Evolutionary conservation across 352 stramenopile genomes (phyloP).

Genomic region (Phytopythium mirpurense): DNA sequence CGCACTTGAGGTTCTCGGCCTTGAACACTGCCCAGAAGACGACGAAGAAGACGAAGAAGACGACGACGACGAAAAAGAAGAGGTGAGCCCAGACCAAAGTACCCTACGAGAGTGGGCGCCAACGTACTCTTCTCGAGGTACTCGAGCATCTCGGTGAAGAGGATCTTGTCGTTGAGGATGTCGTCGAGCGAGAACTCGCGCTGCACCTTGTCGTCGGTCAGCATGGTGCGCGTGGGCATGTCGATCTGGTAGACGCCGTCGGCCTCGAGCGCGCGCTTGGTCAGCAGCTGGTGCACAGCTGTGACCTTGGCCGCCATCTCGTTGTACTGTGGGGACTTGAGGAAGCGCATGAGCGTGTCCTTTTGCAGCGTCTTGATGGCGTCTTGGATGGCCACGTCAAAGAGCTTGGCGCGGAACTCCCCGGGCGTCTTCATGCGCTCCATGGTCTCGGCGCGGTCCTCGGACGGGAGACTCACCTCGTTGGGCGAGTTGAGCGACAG

Average conservation of each 20-base stretch:
- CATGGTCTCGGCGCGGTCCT: slow-evolving; percentile 76
- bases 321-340: slow-evolving; percentile 74
- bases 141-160: slow-evolving; percentile 81
- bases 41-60: background rate
- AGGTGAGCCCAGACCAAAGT: no score
- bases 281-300: slow-evolving; percentile 48
- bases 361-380: slow-evolving; percentile 83
- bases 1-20: slow-evolving; percentile 80
- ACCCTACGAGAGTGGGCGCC: no score
- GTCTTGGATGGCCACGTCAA: slow-evolving; percentile 78
- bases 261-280: slow-evolving; percentile 58
- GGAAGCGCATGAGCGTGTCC: slow-evolving; percentile 73
- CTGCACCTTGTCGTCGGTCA: slow-evolving; percentile 56
- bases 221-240: slow-evolving; percentile 39
- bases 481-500: slow-evolving; percentile 81
- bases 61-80: no score
- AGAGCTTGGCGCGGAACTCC: slow-evolving; percentile 74
- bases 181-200: slow-evolving; percentile 76
- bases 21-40: slow-evolving; percentile 61
- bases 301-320: slow-evolving; percentile 65
- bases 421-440: slow-evolving; percentile 79
- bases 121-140: slow-evolving; percentile 82
- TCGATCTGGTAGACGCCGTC: slow-evolving; percentile 70
- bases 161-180: slow-evolving; percentile 75
- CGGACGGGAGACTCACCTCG: slow-evolving; percentile 73